These are phyloP conservation scores for Acacia acuminata DNA, from an alignment of 306 rosid species.

Conservation along the genomic window DNA sequence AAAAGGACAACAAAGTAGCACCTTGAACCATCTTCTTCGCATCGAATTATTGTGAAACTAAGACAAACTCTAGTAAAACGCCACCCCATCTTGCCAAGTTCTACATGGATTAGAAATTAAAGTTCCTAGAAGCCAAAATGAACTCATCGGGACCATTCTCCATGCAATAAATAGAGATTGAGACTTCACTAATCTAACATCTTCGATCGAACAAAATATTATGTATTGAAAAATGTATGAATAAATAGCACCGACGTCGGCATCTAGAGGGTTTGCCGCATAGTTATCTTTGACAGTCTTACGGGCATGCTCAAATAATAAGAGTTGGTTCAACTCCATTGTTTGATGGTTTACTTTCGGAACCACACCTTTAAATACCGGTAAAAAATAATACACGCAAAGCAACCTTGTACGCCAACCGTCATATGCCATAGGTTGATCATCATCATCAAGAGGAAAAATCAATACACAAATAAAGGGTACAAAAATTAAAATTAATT, in stretches of 20 bases:
- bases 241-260: constrained; percentile 53
- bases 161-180: neutral
- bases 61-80: constrained; percentile 74
- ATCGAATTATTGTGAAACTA: constrained; percentile 70
- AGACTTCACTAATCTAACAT: neutral
- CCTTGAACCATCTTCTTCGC: constrained; percentile 75
- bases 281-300: constrained; percentile 62
- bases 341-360: neutral
- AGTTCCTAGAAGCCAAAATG: neutral
- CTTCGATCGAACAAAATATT: neutral
- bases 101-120: constrained; percentile 38
- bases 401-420: constrained; percentile 38
- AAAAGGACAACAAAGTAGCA: constrained; percentile 16
- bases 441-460: constrained; percentile 8
- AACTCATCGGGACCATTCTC: neutral
- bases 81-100: constrained; percentile 95
- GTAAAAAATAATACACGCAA: constrained; percentile 46
- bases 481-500: neutral
- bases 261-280: constrained; percentile 68
- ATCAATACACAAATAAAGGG: constrained; percentile 26
- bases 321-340: constrained; percentile 62
- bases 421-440: constrained; percentile 37
- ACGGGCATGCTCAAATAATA: constrained; percentile 86
- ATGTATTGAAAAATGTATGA: neutral
- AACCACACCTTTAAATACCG: constrained; percentile 40